Evolutionary conservation across 2,329 filamentous ascomycete species (phyloP), one percentile per base, ranked within the genome.

Genomic region (Talaromyces sp.): DNA sequence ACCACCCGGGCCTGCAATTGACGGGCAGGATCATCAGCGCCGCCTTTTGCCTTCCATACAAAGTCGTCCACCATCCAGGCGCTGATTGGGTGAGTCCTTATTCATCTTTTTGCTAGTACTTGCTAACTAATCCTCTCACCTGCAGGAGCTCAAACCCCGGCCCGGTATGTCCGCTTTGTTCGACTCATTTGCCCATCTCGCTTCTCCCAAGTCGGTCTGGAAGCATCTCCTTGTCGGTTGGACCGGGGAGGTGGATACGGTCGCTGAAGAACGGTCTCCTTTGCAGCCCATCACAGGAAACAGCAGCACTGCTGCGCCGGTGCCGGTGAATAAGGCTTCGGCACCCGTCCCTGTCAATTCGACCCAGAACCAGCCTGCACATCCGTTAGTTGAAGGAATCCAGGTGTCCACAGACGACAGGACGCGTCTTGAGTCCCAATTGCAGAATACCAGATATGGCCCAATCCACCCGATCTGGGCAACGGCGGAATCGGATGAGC

Each of bases 211-310:
- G 51, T 88, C 89, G 2, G 87, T 89, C 22, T 98, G 93, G 93
- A 91, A 92, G 69, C 93, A 97, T 78, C 95, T 88, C 0, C 84
- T 97, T 6, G 90, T 98, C 58, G 93, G 92, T 53, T 98, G 93
- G 93, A 96, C 93, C 3, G 93, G 93, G 62, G 93, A 98, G 75
- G 89, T 93, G 62, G 85, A 88, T 61, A 78, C 75, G n/a, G 66
- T 72, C 15, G 59, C 69, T 7, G 67, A 72, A 25, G 59, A 64
- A 19, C 70, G 68, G 59, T 28, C 71, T 22, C 71, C 72, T 15
- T 62, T 72, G n/a, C 72, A 75, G 58, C 71, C 69, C 32, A 66
- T 72, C 33, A 65, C 69, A 3, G 62, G 66, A 53, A 74, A 73
- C 44, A 52, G 57, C 7, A 44, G 30, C 8, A 30, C 32, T 11